Base-by-base conservation (phyloP, 83 land plant species). In the Picea abies region DNA sequence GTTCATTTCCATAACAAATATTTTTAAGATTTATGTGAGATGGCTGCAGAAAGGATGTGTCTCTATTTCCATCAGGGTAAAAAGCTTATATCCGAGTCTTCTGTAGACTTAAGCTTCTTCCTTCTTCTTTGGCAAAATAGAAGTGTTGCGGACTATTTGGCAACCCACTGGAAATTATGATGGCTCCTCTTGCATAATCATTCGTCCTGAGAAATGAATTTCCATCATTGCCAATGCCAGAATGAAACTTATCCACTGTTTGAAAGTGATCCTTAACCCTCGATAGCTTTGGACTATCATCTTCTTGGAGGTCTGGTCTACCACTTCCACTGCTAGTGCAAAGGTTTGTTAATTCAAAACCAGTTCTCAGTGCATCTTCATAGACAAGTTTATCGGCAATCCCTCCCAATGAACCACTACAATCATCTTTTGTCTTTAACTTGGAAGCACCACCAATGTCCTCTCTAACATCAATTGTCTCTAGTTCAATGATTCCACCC, bases 281-380 rank as follows among this genome's bases (percentile, higher is more conserved):
- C 67, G 25, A 20, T 76, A 83, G 26, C 47, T 83, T 82, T 11
- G 64, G 73, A 71, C 29, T 56, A 19, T 67, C 83, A 80, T 66
- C 85, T 23, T 83, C 85, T 69, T 87, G 80, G 39, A 85, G 79
- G 67, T 88, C 87, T 78, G 88, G 84, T 52, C 87, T 85, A 12
- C 88, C 88, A 67, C 81, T 79, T 73, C 90, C 90, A 65, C 72
- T 81, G 79, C 79, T 82, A 69, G 76, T 17, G 39, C 19, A 71
- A 8, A 71, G 19, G 35, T 5, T 12, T 35, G 32, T 12, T 39
- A 71, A 19, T 7, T 35, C 22, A 71, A 71, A n/a, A 71, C 22
- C 44, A 71, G 39, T 37, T 75, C 58, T 29, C 19, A 80, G 68
- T 70, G 77, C 65, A 70, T 83, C 82, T 79, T 78, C 83, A 61